Base-by-base conservation (phyloP, 2,329 filamentous ascomycete genomes). In the Talaromyces albobiverticillius region DNA sequence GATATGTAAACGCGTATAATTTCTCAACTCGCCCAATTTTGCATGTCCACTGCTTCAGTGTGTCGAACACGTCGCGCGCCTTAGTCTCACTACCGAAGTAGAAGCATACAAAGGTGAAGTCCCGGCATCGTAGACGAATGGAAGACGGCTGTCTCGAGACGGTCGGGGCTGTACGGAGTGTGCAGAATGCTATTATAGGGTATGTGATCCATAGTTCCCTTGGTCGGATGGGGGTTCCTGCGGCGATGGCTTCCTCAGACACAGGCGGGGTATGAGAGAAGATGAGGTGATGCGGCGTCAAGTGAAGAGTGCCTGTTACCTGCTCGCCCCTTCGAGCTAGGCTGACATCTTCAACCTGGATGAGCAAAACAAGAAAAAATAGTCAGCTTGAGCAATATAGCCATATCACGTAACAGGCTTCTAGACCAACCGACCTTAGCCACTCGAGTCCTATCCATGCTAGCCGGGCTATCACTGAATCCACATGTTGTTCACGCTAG, bases 41-140 rank as follows among this genome's bases (percentile, higher is more conserved):
- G 75, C 90, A 96, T 0, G 91, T 93, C 64, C 89, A 83, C 41
- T 79, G 75, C 58, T 87, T 89, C 60, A 99, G 89, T 58, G 85
- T 91, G 55, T 96, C 92, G 70, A 91, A 99, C 1, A 89, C 88
- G 60, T 95, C 89, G 55, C 88, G 84, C 8, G 90, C 93, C 60
- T 85, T 79, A 51, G 80, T 80, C 64, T 92, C 87, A 54, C 87
- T 84, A 18, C 76, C 67, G 68, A 99, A 95, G 72, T 92, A 91
- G 74, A 99, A 92, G 58, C 89, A 92, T 57, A 96, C 85, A 71
- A 92, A 96, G 46, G 85, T 93, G 70, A 99, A 97, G 76, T 99
- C 94, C 55, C 93, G 88, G 68, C 92, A 91, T 51, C 91, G 86
- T 58, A 99, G 77, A 50, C 93, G 87, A 66, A 99, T 90, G 3